Evolutionary conservation across 371 early-diverging fungal species (phyloP), one percentile per base, ranked within the genome.

Genomic region (Mucor piriformis): DNA sequence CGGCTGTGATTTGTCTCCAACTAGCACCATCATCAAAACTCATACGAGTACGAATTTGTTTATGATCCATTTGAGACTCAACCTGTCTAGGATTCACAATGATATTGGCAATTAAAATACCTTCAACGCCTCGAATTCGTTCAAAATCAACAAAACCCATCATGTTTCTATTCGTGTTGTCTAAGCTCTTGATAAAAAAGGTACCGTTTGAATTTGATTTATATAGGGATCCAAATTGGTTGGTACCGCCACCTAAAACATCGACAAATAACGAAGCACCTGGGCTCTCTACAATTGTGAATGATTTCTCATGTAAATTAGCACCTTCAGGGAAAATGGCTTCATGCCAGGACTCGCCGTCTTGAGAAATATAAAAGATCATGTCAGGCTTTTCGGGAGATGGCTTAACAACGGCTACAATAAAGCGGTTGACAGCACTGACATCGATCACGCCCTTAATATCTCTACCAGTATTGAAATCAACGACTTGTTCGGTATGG

Each of bases 171-270:
- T 95, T 93, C 34, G 92, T 91, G 70, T 92, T 77, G 27, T 88
- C 81, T 32, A 92, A 82, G 24, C 90, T 79, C 47, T 83, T 84
- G 46, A 86, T 83, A 69, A 93, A 97, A 67, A 88, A 91, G 3
- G 88, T 92, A 50, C 98, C 98, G 46, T 94, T 88, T 2, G 95
- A 94, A 68, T 95, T 92, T 25, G 95, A 95, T 34, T 87, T 70
- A 75, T 85, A 94, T 43, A 97, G 73, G 13, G 88, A 81, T 16
- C 95, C 96, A 32, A 72, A 85, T 0, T 81, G 43, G 48, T 72
- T 65, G 5, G 49, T 54, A 0, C 69, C 65, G 3, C 65, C 74
- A 15, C 64, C 65, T 16, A 85, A 62, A 0, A 91, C 85, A 66
- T 91, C 91, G 18, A 93, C 78, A 21, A 88, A 62, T 15, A 93